These are phyloP conservation scores for Conticribra weissflogii DNA, from an alignment of 108 stramenopile genomes.

Conservation along the genomic window DNA sequence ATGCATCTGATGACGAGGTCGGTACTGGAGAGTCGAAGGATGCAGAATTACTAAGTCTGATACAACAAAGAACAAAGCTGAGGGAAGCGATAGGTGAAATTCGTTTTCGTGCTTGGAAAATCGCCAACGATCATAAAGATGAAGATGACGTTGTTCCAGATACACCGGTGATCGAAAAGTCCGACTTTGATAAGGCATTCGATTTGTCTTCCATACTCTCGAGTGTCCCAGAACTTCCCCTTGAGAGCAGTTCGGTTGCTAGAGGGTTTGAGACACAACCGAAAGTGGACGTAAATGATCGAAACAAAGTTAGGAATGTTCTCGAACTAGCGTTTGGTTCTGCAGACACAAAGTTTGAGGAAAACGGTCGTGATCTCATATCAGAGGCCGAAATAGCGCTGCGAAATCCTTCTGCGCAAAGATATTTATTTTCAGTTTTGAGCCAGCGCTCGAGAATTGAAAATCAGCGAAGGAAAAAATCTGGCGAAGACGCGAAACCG, in stretches of 20 bases:
- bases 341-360: slow-evolving; percentile 44
- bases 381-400: slow-evolving; percentile 80
- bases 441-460: slow-evolving; percentile 68
- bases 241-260: slow-evolving; percentile 30
- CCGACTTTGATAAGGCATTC: slow-evolving; percentile 43
- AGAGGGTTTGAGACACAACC: slow-evolving; percentile 52
- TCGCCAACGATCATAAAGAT: slow-evolving; percentile 60
- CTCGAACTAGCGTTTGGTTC: slow-evolving; percentile 60
- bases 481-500: slow-evolving; percentile 35
- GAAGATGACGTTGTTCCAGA: slow-evolving; percentile 38
- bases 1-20: slow-evolving; percentile 6
- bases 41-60: not conserved
- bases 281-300: slow-evolving; percentile 68
- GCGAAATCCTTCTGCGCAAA: slow-evolving; percentile 78
- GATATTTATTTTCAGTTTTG: slow-evolving; percentile 74
- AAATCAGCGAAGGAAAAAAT: slow-evolving; percentile 54
- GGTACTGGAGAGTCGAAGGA: slow-evolving; percentile 5
- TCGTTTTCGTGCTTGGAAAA: slow-evolving; percentile 67
- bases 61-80: slow-evolving; percentile 57
- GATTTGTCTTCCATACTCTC: slow-evolving; percentile 55
- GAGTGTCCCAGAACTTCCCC: slow-evolving; percentile 44
- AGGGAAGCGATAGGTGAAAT: slow-evolving; percentile 85
- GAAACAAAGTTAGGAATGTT: slow-evolving; percentile 74
- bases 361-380: slow-evolving; percentile 75
- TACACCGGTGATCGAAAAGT: slow-evolving; percentile 37